Percentiles rank a stretch among this genome's conserved stretches.
These are phyloP conservation scores for Salix arbutifolia DNA, from an alignment of 345 rosid species.

Conservation along the genomic window DNA sequence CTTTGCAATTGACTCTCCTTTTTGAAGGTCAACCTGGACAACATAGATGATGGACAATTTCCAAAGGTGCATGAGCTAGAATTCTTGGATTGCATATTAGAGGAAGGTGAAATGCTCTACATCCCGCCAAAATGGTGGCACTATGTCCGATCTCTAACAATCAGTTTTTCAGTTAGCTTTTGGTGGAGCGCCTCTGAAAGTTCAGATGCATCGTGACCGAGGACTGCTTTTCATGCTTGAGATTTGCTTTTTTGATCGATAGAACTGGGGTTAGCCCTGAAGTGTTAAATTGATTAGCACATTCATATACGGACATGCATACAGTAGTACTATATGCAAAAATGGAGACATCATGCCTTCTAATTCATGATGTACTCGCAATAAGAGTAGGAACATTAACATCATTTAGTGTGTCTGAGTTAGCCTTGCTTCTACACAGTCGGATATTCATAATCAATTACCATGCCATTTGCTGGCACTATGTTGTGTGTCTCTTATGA, in stretches of 20 bases:
- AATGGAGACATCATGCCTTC: neutral
- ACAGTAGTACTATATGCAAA: too few relatives aligned
- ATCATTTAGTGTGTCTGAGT: too few relatives aligned
- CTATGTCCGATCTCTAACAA: constrained; percentile 75
- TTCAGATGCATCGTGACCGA: constrained; percentile 2
- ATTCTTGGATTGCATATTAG: constrained; percentile 78
- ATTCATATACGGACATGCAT: neutral
- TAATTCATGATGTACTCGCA: neutral
- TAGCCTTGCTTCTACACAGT: too few relatives aligned
- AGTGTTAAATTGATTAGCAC: neutral
- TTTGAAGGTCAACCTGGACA: constrained; percentile 89
- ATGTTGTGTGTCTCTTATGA: too few relatives aligned
- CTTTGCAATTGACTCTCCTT: constrained; percentile 1
- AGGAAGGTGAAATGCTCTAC: constrained; percentile 96
- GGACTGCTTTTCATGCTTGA: neutral
- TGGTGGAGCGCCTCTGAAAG: constrained; percentile 70
- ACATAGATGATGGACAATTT: constrained; percentile 49
- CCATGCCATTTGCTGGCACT: too few relatives aligned
- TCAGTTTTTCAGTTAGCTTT: constrained; percentile 85
- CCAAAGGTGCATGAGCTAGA: constrained; percentile 63
- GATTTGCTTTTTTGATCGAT: neutral
- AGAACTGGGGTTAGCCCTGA: neutral
- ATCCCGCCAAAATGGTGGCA: constrained; percentile 99
- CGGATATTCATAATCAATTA: too few relatives aligned
- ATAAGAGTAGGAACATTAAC: too few relatives aligned